Percentiles rank a stretch among this genome's conserved stretches.
Evolutionary conservation across 305 asterid genomes (phyloP).

Genomic region (Solanum hybrid): DNA sequence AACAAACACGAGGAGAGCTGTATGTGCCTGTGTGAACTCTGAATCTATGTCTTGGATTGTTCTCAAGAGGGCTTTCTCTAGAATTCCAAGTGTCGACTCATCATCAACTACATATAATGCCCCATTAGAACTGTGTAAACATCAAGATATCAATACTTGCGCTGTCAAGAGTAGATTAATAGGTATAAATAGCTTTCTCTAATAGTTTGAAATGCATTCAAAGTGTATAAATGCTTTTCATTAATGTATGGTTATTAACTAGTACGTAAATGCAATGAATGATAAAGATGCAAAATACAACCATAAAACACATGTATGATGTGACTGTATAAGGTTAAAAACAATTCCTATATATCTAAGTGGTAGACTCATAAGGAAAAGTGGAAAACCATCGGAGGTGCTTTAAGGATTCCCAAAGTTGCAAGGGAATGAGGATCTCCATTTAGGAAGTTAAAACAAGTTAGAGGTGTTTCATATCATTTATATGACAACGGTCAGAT

Average conservation of each 20-base stretch:
- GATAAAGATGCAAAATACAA: neutral
- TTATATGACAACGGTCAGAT: neutral
- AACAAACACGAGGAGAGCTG: constrained; percentile 3
- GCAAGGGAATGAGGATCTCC: neutral
- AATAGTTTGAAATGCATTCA: neutral
- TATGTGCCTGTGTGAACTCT: constrained; percentile 45
- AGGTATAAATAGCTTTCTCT: neutral
- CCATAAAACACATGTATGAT: neutral
- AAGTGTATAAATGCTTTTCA: neutral
- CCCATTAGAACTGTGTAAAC: constrained; percentile 21
- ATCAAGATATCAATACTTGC: constrained; percentile 1
- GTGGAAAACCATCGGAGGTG: neutral
- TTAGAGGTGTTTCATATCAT: neutral
- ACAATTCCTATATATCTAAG: neutral
- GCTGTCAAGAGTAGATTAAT: neutral
- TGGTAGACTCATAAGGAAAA: neutral
- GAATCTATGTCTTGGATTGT: constrained; percentile 61
- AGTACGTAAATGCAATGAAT: neutral
- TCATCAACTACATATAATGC: constrained; percentile 12
- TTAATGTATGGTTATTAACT: neutral
- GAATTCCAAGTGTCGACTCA: constrained; percentile 19
- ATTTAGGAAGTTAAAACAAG: neutral
- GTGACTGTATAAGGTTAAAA: neutral
- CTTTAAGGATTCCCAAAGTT: neutral
- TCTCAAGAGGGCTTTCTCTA: constrained; percentile 48